Base-by-base conservation (phyloP, 1,284 basidiomycete genomes). In the Tetrapyrgos nigripes region DNA sequence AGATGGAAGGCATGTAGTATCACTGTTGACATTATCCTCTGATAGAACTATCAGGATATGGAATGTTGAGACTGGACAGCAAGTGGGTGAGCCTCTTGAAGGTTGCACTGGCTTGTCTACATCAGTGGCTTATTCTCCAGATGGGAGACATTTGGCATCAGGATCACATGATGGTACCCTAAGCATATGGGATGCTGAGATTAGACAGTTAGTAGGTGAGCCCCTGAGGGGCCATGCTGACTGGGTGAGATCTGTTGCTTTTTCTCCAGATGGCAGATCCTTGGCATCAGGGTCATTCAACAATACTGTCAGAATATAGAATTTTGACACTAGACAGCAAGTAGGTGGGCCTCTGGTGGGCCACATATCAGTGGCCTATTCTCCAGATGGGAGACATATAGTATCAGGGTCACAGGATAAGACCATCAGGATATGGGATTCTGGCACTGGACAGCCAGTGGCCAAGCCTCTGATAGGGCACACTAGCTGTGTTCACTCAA, bases 391-490 rank as follows among this genome's bases (percentile, higher is more conserved):
- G 5, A 40, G 17, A 19, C 58, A 55, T 8, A 53, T 66, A 23
- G 60, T 54, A 13, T 60, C 61, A 10, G 63, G 46, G 4, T 61
- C 61, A 14, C 23, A 59, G 13, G 64, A 66, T 47, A 28, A 58
- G n/a, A 61, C 37, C 17, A 31, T 61, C 13, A 44, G 50, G 19
- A 47, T 67, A n/a, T 66, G 63, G 62, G 53, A 61, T 58, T 56
- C 51, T 2, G 26, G 83, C 57, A 81, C 53, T 17, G 57, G 63
- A 14, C n/a, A 46, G 24, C 14, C 53, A 19, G 13, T 49, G 9
- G 48, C 47, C 4, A 19, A 23, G 5, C 21, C 29, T 19, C 50
- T 71, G 11, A 37, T 50, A 11, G 66, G 62, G 13, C 62, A 65
- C 46, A 43, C 53, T 26, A 43, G 24, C 3, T 19, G 17, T 35